A percentile compares a stretch with the other conserved stretches of the same genome.
phyloP scores from a whole-genome alignment of 108 stramenopile species.

The Bacterosira constricta region DNA sequence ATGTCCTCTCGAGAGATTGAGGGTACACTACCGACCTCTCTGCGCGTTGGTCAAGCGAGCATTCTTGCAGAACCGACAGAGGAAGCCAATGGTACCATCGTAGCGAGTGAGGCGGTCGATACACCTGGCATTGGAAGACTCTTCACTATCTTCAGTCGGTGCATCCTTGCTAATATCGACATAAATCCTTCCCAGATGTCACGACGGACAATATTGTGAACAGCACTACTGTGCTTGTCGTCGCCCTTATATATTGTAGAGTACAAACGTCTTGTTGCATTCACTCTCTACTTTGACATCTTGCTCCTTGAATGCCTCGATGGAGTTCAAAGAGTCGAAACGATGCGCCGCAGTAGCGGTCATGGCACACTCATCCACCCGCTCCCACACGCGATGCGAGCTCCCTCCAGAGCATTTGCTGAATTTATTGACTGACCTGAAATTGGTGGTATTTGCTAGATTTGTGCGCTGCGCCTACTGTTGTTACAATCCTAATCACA shows the following conservation, averaged over 20 bases:
- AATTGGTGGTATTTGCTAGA: background rate
- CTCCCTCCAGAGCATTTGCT: background rate
- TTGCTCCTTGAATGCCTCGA: background rate
- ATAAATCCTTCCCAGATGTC: constrained; percentile 23
- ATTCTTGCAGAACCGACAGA: constrained; percentile 21
- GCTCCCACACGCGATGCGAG: background rate
- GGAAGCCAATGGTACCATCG: constrained; percentile 19
- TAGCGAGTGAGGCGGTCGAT: constrained; percentile 10
- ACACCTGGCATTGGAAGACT: background rate
- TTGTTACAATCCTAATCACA: no score
- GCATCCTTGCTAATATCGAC: background rate
- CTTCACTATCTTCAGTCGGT: background rate
- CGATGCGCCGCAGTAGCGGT: background rate
- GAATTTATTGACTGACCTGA: background rate
- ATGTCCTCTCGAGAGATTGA: constrained; percentile 11
- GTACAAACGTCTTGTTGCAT: background rate
- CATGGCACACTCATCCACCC: no score
- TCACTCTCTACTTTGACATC: background rate
- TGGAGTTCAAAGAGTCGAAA: no score
- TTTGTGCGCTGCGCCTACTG: no score
- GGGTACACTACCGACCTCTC: constrained; percentile 16
- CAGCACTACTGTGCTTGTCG: background rate
- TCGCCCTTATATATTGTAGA: background rate
- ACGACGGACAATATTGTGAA: background rate
- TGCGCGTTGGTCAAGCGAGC: background rate